Evolutionary conservation across 768 basidiomycete species (phyloP).

Genomic region (Exsudoporus frostii): DNA sequence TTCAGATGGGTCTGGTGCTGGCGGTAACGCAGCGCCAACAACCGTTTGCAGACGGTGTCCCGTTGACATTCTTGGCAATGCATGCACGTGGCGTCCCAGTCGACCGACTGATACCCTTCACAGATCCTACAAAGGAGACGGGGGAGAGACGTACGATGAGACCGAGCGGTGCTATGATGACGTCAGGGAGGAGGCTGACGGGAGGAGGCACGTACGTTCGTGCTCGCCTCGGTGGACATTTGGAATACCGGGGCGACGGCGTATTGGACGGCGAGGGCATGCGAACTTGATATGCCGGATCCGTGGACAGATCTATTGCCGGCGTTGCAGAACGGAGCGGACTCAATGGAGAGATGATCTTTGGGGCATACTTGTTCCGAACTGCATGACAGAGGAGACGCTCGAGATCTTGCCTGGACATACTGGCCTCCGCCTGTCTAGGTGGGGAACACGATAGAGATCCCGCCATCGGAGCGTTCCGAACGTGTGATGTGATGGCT

Average conservation of each 20-base stretch:
- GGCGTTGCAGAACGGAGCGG: slow-evolving; percentile 25
- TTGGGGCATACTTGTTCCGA: slow-evolving; percentile 26
- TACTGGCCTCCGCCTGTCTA: neutral
- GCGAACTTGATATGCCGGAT: slow-evolving; percentile 16
- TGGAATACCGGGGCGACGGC: slow-evolving; percentile 23
- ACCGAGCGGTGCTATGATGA: neutral
- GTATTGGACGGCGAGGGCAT: slow-evolving; percentile 22
- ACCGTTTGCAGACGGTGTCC: slow-evolving; percentile 25
- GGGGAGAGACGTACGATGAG: neutral
- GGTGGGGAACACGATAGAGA: slow-evolving; percentile 11
- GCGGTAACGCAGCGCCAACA: slow-evolving; percentile 22
- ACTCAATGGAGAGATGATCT: slow-evolving; percentile 30
- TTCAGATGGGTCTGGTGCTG: slow-evolving; percentile 6
- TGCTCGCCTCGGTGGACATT: slow-evolving; percentile 11
- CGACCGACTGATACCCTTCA: slow-evolving; percentile 21
- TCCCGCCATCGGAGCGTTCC: neutral
- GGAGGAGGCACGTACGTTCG: slow-evolving; percentile 25
- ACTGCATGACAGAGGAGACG: slow-evolving; percentile 25
- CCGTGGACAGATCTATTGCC: slow-evolving; percentile 10
- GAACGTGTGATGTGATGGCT: slow-evolving; percentile 13
- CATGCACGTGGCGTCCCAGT: slow-evolving; percentile 18
- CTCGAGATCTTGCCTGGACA: slow-evolving; percentile 20
- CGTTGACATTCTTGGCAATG: slow-evolving; percentile 31
- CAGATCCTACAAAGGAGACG: slow-evolving; percentile 17
- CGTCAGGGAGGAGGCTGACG: neutral